Base-by-base conservation (phyloP, 1,284 basidiomycete genomes). In the Irpex sp. region DNA sequence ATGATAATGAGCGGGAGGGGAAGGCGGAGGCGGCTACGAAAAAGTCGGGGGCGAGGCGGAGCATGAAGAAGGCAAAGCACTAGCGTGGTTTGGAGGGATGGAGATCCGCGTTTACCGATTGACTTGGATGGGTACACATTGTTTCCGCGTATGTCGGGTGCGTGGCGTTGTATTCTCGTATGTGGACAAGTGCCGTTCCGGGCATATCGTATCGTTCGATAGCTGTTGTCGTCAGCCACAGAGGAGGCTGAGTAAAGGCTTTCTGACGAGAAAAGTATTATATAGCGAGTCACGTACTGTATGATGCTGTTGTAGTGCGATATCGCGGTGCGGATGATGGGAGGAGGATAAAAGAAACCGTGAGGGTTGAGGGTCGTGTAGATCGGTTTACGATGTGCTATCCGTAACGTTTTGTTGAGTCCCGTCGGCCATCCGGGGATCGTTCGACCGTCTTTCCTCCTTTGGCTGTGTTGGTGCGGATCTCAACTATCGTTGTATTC, bases 61-160 rank as follows among this genome's bases (percentile, higher is more conserved):
- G 81, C 37, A 86, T 71, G 65, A 74, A 89, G 75, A 88, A 87
- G 73, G 71, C 73, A 36, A 89, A 85, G 69, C 82, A 81, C 67
- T 86, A 72, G 67, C 13, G 6, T 17, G 39, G 26, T 54, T 26
- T 21, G 11, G 19, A 13, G 13, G 13, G 19, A 15, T 51, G n/a
- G 49, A 26, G 54, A 56, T 56, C 54, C 36, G 54, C 31, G 54
- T 26, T 51, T 51, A 51, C 19, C 21, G 49, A 51, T 51, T 51
- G 49, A 21, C 31, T 33, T 33, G 31, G 31, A 33, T 33, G 31
- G 31, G 31, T 33, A 6, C 5, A 13, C 39, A 15, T 5, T 46
- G 39, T 5, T 11, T 46, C 11, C 39, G 39, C 4, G 11, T 11
- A 46, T 13, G 39, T 46, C 39, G n/a, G 39, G 11, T 11, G 39